These are phyloP conservation scores for Mycena leptocephala DNA, from an alignment of 768 basidiomycete genomes.

Conservation along the genomic window DNA sequence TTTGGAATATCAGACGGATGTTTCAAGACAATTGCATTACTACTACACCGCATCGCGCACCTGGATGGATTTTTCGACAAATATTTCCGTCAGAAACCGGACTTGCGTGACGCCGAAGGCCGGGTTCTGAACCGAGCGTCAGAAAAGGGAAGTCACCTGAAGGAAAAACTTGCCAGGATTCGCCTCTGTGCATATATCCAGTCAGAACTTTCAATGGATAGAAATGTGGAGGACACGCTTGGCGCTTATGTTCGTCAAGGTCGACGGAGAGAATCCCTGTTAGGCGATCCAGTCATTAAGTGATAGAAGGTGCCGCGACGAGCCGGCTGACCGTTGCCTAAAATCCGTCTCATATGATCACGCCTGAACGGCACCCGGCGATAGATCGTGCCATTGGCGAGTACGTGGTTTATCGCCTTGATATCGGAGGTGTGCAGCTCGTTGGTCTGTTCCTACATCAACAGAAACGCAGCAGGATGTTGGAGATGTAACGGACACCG, in stretches of 20 bases:
- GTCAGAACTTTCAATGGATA: not conserved
- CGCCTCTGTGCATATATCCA: conserved; percentile 5
- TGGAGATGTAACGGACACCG: conserved; percentile 42
- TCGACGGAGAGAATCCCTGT: conserved; percentile 57
- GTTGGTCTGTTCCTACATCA: conserved; percentile 40
- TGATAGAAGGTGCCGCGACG: not conserved
- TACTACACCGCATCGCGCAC: conserved; percentile 39
- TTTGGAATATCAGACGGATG: conserved; percentile 48
- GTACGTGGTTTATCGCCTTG: conserved; percentile 63
- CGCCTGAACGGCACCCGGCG: conserved; percentile 47
- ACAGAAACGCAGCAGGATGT: not conserved
- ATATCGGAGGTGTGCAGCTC: conserved; percentile 64
- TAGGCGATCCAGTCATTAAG: not conserved
- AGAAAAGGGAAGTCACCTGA: not conserved
- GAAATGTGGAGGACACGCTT: conserved; percentile 42
- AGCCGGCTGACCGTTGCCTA: conserved; percentile 1
- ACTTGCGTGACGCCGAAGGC: conserved; percentile 63
- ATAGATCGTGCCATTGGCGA: conserved; percentile 58
- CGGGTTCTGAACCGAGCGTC: conserved; percentile 53
- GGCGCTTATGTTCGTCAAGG: conserved; percentile 56
- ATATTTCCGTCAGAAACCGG: conserved; percentile 53
- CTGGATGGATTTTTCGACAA: conserved; percentile 55
- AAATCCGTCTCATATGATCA: not conserved
- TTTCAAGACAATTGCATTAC: conserved; percentile 45
- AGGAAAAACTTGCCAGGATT: conserved; percentile 8